Evolutionary conservation across 2,329 filamentous ascomycete species (phyloP).

Genomic region (Cladorrhinum sp.): DNA sequence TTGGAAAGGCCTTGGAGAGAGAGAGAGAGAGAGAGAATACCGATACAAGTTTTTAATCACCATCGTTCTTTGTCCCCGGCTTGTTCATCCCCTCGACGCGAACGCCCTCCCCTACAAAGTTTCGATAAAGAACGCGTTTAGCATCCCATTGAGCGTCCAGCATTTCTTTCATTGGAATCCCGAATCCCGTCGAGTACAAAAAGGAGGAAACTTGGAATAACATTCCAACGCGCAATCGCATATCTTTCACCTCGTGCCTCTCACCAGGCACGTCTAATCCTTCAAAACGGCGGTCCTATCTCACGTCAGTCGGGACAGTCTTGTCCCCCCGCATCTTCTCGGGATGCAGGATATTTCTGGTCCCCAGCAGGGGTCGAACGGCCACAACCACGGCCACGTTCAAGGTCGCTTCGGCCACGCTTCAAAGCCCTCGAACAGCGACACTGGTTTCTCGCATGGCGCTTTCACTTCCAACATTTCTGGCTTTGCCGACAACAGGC

Average conservation of each 20-base stretch:
- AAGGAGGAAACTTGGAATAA: background rate
- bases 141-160: constrained; percentile 21
- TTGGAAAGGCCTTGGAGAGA: background rate
- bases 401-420: constrained; percentile 65
- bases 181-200: constrained; percentile 4
- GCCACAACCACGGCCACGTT: constrained; percentile 26
- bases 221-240: constrained; percentile 28
- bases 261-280: constrained; percentile 54
- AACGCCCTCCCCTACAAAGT: too few species aligned
- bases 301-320: constrained; percentile 74
- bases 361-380: constrained; percentile 56
- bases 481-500: constrained; percentile 81
- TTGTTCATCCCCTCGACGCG: constrained; percentile 17
- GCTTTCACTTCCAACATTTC: constrained; percentile 84
- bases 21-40: background rate
- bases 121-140: constrained; percentile 15
- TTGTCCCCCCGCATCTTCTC: constrained; percentile 82
- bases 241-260: constrained; percentile 45
- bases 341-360: constrained; percentile 86
- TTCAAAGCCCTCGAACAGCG: constrained; percentile 78
- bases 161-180: constrained; percentile 24
- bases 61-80: constrained; percentile 21
- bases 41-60: constrained; percentile 24
- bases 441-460: constrained; percentile 89
- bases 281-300: constrained; percentile 81